phyloP scores from a whole-genome alignment of 805 yeast genomes.

The Wickerhamomyces hampshirensis region DNA sequence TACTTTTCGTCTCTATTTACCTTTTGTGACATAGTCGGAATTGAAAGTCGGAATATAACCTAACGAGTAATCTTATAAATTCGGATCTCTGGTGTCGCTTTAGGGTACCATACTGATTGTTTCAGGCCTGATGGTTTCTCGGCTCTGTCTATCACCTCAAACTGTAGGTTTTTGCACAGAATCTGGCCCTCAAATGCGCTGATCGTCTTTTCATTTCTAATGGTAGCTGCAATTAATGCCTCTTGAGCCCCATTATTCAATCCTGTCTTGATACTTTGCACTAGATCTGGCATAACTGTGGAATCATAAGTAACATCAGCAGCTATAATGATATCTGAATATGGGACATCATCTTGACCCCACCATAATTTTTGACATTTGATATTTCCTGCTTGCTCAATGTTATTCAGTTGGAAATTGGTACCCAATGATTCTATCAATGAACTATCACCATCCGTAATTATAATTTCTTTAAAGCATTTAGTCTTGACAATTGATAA shows the following conservation, averaged over 20 bases:
- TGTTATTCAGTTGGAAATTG: conserved; percentile 43
- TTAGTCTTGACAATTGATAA: conserved; percentile 25
- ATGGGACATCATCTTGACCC: conserved; percentile 40
- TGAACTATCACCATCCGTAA: conserved; percentile 67
- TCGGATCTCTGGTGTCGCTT: conserved; percentile 15
- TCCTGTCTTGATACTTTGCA: conserved; percentile 36
- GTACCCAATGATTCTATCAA: conserved; percentile 42
- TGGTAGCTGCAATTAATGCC: conserved; percentile 66
- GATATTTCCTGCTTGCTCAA: conserved; percentile 14
- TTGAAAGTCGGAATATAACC: too few relatives aligned
- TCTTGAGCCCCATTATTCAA: conserved; percentile 15
- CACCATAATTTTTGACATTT: conserved; percentile 53
- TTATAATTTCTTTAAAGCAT: conserved; percentile 27
- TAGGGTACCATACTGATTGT: conserved; percentile 20
- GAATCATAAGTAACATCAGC: conserved; percentile 89
- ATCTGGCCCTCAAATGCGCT: conserved; percentile 37
- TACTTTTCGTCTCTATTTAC: too few relatives aligned
- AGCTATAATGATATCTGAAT: conserved; percentile 48
- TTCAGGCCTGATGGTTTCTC: conserved; percentile 21
- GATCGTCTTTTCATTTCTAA: conserved; percentile 56
- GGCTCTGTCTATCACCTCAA: conserved; percentile 11
- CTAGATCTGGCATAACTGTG: conserved; percentile 49
- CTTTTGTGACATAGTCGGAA: too few relatives aligned
- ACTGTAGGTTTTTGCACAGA: conserved; percentile 14
- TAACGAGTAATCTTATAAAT: conserved; percentile 15